Percentiles rank a stretch among this genome's conserved stretches.
Conservation (phyloP, 2,329 filamentous ascomycete species). For the Phialophora chinensis region DNA sequence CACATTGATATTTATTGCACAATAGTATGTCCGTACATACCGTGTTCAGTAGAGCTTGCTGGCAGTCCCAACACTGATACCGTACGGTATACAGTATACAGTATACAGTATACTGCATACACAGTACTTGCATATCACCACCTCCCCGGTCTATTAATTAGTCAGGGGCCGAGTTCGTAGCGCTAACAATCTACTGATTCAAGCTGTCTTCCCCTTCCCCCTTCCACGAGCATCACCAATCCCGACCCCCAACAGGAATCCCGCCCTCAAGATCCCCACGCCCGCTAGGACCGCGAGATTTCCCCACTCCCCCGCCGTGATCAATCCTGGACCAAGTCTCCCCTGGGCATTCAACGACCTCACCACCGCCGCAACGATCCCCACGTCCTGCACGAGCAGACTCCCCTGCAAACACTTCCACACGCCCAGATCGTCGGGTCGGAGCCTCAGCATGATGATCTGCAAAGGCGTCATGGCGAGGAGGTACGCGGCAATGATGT, state of each 20-base stretch:
- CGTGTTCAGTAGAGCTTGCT: too few relatives aligned
- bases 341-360: slow-evolving; percentile 4
- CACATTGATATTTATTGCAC: background rate
- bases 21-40: too few relatives aligned
- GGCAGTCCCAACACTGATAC: too few relatives aligned
- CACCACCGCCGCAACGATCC: slow-evolving; percentile 7
- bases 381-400: slow-evolving; percentile 22
- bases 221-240: background rate
- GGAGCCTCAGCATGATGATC: slow-evolving; percentile 19
- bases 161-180: background rate
- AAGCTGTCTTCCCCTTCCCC: background rate
- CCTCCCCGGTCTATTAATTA: background rate
- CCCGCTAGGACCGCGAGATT: slow-evolving; percentile 10
- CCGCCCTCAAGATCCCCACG: slow-evolving; percentile 12
- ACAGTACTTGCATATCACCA: too few relatives aligned
- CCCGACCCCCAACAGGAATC: slow-evolving; percentile 15
- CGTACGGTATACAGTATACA: too few relatives aligned
- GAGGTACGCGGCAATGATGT: slow-evolving; percentile 18
- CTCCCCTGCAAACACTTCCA: slow-evolving; percentile 24
- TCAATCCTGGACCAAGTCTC: background rate
- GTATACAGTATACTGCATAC: too few relatives aligned
- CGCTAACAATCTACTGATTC: background rate
- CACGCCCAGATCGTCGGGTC: slow-evolving; percentile 14
- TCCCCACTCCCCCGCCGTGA: slow-evolving; percentile 9
- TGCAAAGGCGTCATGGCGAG: slow-evolving; percentile 20